Percentiles rank a stretch among this genome's conserved stretches.
These are phyloP conservation scores for Penicillium longicatenatum DNA, from an alignment of 495 filamentous ascomycete species.

Conservation along the genomic window DNA sequence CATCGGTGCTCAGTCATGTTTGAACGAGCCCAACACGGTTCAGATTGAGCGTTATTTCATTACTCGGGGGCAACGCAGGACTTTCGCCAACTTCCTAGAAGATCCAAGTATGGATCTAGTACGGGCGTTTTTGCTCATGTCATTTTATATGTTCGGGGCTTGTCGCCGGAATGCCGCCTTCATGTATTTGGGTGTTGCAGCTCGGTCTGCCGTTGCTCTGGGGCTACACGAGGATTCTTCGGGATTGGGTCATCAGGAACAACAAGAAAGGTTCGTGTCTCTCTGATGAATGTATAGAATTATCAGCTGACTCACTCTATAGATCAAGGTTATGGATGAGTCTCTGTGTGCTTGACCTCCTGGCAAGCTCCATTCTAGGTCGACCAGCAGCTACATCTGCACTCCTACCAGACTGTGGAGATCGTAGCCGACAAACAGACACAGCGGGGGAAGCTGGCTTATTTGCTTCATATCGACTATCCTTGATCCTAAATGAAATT, in stretches of 20 bases:
- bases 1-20: slow-evolving; percentile 44
- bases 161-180: slow-evolving; percentile 52
- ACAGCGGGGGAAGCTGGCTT: slow-evolving; percentile 18
- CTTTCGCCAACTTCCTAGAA: slow-evolving; percentile 42
- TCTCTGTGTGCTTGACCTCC: slow-evolving; percentile 44
- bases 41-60: slow-evolving; percentile 39
- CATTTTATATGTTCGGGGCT: slow-evolving; percentile 51
- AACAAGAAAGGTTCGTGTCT: slow-evolving; percentile 26
- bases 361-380: slow-evolving; percentile 46
- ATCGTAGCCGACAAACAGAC: slow-evolving; percentile 4
- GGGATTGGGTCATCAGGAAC: slow-evolving; percentile 16
- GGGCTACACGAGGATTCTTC: slow-evolving; percentile 38
- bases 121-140: slow-evolving; percentile 43
- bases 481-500: slow-evolving; percentile 40
- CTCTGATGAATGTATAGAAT: not conserved
- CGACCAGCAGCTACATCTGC: slow-evolving; percentile 39
- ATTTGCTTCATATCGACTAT: slow-evolving; percentile 39
- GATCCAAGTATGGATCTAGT: slow-evolving; percentile 46
- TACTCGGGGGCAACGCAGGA: slow-evolving; percentile 37
- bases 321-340: slow-evolving; percentile 47
- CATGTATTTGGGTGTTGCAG: slow-evolving; percentile 51
- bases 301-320: not conserved
- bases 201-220: slow-evolving; percentile 44
- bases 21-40: slow-evolving; percentile 20
- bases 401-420: slow-evolving; percentile 26